Evolutionary conservation across 2,329 filamentous ascomycete genomes (phyloP), one percentile per base, ranked within the genome.

Genomic region (Fusarium burgessii): DNA sequence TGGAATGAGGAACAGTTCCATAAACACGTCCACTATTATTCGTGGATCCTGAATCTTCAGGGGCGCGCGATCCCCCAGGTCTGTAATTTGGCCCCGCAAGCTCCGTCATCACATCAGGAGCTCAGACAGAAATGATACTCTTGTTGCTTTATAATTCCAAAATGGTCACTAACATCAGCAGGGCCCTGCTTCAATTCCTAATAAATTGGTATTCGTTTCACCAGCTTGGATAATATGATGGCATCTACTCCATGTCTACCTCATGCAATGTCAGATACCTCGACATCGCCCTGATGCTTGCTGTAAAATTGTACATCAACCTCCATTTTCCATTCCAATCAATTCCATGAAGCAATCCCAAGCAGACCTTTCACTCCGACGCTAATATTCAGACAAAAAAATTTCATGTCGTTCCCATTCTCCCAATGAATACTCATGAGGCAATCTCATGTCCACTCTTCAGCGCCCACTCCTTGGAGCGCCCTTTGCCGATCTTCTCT

Each of bases 391-490:
- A 74, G 66, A 51, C 59, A 72, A 72, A 70, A 74, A 69, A 71
- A 35, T 58, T 58, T 58, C 65, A 71, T 73, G 45, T 40, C 64
- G 38, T 62, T 65, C 40, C 62, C 33, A 23, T 56, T 47, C 49
- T 64, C 54, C 60, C 41, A 60, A 51, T 38, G 41, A 64, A 55
- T 42, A 41, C 43, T 78, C 62, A 81, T 25, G 72, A 68, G 20
- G 65, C 49, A 56, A 82, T 78, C 63, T 80, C 80, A 57, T 82
- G 80, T 6, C 80, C 81, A n/a, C 80, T 77, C 71, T 80, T 81
- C 50, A 84, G 70, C 14, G 77, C 76, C 82, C 82, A 83, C 55
- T 81, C 78, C 69, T 82, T 83, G 32, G 68, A 59, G 20, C 79
- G 76, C 5, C 81, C 81, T 27, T 75, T 57, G 5, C 81, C 82